Percentiles rank a stretch among this genome's conserved stretches.
phyloP scores from a whole-genome alignment of 129 eudicot species.

The Heracleum sosnowskyi region DNA sequence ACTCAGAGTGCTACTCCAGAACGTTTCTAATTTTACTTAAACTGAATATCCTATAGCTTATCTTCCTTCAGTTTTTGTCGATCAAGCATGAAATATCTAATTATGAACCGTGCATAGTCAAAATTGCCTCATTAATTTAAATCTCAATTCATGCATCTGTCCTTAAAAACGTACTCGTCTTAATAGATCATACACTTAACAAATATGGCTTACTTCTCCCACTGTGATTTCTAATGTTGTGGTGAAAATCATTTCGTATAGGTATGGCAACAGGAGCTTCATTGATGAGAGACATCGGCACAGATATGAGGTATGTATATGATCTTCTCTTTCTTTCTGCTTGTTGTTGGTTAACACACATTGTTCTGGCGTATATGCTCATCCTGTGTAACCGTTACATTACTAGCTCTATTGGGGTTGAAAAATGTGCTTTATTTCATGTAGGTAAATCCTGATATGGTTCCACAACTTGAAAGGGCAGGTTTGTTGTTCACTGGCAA shows the following conservation, averaged over 20 bases:
- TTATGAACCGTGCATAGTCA: background rate
- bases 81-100: background rate
- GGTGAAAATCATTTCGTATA: constrained; percentile 28
- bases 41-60: background rate
- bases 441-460: constrained; percentile 87
- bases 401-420: background rate
- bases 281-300: constrained; percentile 94
- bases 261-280: constrained; percentile 64
- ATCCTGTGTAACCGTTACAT: background rate
- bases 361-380: background rate
- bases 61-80: background rate
- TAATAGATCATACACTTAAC: background rate
- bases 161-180: background rate
- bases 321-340: background rate
- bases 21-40: background rate
- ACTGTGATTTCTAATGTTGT: background rate
- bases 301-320: constrained; percentile 73
- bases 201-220: background rate
- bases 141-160: background rate
- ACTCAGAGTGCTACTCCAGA: background rate
- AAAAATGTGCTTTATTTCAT: constrained; percentile 1
- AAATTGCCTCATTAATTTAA: background rate
- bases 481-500: constrained; percentile 87
- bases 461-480: constrained; percentile 67
- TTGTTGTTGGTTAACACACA: background rate